Evolutionary conservation across 2,329 filamentous ascomycete genomes (phyloP).

Genomic region (Rhinocladiella similis): DNA sequence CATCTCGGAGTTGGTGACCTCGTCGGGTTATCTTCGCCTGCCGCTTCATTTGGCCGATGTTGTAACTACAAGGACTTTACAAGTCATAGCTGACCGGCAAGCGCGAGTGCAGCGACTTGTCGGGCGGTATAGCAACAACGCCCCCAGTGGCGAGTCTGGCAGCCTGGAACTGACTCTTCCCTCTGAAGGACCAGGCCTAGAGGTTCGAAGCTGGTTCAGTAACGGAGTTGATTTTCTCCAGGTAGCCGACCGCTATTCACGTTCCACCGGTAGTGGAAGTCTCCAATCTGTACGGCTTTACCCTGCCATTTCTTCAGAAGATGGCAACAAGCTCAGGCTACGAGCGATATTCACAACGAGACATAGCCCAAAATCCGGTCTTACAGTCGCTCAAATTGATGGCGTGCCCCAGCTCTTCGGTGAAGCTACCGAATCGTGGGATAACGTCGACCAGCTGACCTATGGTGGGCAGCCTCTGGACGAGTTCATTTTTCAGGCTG

Average conservation of each 20-base stretch:
- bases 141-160: slow-evolving; percentile 30
- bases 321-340: slow-evolving; percentile 1
- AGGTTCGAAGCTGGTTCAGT: slow-evolving; percentile 33
- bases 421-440: slow-evolving; percentile 2
- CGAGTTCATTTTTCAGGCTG: neutral
- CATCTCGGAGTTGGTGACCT: slow-evolving; percentile 42
- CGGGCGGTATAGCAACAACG: slow-evolving; percentile 12
- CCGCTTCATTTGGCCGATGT: slow-evolving; percentile 5
- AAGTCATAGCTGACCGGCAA: slow-evolving; percentile 13
- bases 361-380: neutral
- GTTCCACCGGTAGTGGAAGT: neutral
- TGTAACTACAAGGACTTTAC: neutral
- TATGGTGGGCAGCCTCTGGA: slow-evolving; percentile 3
- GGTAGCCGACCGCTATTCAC: slow-evolving; percentile 1
- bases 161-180: slow-evolving; percentile 26
- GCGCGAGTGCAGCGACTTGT: slow-evolving; percentile 6
- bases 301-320: neutral
- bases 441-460: neutral
- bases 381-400: neutral
- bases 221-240: slow-evolving; percentile 36
- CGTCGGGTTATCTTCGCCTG: slow-evolving; percentile 12
- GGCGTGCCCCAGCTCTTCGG: slow-evolving; percentile 2
- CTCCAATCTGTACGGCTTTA: slow-evolving; percentile 3
- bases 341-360: neutral
- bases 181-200: slow-evolving; percentile 30